These are phyloP conservation scores for Wickerhamiella kurtzmanii DNA, from an alignment of 805 yeast genomes.

Conservation along the genomic window DNA sequence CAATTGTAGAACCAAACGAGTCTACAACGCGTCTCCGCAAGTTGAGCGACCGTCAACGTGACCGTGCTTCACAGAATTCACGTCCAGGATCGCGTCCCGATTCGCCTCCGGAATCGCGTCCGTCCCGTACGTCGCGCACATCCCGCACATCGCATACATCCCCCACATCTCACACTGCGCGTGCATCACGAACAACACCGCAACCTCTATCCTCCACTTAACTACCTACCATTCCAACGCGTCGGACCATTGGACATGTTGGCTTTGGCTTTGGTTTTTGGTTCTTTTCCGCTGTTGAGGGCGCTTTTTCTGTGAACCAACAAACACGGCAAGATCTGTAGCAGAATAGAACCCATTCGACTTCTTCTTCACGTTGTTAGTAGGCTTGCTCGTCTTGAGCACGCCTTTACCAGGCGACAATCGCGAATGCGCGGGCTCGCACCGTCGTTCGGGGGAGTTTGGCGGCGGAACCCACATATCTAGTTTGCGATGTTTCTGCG, in stretches of 20 bases:
- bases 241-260: slow-evolving; percentile 4
- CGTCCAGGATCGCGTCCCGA: too few species aligned
- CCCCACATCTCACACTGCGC: too few species aligned
- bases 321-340: slow-evolving; percentile 3
- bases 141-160: too few species aligned
- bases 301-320: not conserved
- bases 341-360: slow-evolving; percentile 11
- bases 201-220: too few species aligned
- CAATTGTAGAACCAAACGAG: not conserved
- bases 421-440: not conserved
- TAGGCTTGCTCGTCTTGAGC: not conserved
- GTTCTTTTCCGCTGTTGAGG: slow-evolving; percentile 1
- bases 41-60: not conserved
- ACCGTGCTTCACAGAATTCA: too few species aligned
- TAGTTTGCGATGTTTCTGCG: not conserved
- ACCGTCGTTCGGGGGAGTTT: not conserved
- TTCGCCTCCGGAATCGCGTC: too few species aligned
- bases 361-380: not conserved
- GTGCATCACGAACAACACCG: too few species aligned
- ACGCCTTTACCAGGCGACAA: not conserved
- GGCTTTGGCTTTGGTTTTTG: not conserved
- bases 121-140: too few species aligned
- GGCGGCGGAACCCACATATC: not conserved
- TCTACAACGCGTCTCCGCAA: not conserved
- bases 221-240: slow-evolving; percentile 6